phyloP scores from a whole-genome alignment of 805 yeast species.

The Metschnikowia matae region DNA sequence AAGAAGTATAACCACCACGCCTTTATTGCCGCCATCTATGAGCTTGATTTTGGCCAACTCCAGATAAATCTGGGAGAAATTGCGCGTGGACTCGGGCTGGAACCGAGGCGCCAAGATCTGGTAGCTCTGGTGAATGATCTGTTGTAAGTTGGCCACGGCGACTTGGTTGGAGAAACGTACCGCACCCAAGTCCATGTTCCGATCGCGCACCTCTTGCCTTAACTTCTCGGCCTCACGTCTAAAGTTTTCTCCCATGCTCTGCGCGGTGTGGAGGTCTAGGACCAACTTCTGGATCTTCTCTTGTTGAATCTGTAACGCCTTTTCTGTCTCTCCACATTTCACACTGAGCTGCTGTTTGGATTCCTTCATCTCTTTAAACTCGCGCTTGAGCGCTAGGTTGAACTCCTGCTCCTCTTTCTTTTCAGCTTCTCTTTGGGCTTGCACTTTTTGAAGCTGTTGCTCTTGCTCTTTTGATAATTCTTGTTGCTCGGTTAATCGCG shows the following conservation, averaged over 20 bases:
- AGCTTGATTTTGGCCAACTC: slow-evolving; percentile 6
- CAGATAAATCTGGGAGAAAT: slow-evolving; percentile 8
- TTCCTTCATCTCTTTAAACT: slow-evolving; percentile 2
- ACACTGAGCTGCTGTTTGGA: background rate
- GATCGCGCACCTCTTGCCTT: background rate
- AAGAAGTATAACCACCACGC: slow-evolving; percentile 5
- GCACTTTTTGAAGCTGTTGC: background rate
- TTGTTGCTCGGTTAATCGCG: background rate
- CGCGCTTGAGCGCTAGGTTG: slow-evolving; percentile 1
- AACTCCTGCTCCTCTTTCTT: slow-evolving; percentile 1
- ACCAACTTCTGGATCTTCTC: background rate
- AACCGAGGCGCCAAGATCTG: slow-evolving; percentile 11
- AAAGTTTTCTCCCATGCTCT: background rate
- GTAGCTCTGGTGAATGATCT: slow-evolving; percentile 11
- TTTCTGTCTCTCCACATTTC: background rate
- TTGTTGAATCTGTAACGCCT: background rate
- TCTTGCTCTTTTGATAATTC: background rate
- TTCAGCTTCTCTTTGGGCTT: background rate
- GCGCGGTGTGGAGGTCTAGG: background rate
- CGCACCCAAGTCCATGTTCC: slow-evolving; percentile 1
- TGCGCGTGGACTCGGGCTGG: slow-evolving; percentile 12
- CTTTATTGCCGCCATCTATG: slow-evolving; percentile 3
- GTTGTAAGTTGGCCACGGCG: slow-evolving; percentile 8
- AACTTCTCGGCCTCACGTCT: background rate
- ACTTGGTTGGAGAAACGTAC: slow-evolving; percentile 10